Conservation (phyloP, 441 rosid genomes). For the Kokia cookei region DNA sequence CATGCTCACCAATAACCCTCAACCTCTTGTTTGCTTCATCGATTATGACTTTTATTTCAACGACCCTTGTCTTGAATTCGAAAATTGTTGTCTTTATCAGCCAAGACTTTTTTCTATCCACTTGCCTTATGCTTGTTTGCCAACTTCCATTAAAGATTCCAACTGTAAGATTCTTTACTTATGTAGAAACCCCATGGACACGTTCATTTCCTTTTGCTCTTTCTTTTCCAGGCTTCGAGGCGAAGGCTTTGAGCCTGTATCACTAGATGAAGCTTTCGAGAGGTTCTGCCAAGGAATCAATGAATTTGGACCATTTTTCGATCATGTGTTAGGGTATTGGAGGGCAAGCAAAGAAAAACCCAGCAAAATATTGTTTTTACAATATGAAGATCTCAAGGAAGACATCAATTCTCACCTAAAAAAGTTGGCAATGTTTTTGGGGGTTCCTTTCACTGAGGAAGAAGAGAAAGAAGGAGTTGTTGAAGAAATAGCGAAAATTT, state of each 20-base stretch:
- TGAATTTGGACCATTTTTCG: conserved; percentile 42
- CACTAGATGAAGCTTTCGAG: conserved; percentile 50
- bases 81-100: conserved; percentile 7
- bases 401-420: conserved; percentile 16
- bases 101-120: conserved; percentile 12
- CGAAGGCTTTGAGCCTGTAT: conserved; percentile 14
- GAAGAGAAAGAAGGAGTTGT: no score
- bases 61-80: conserved; percentile 32
- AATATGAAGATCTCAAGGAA: background rate
- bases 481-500: conserved; percentile 14
- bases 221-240: conserved; percentile 33
- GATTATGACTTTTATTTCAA: conserved; percentile 55
- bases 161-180: conserved; percentile 8
- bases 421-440: conserved; percentile 49
- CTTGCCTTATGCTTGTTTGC: background rate
- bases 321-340: no score
- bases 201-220: conserved; percentile 57
- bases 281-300: conserved; percentile 43
- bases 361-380: no score
- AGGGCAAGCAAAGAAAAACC: no score
- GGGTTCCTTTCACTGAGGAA: conserved; percentile 19
- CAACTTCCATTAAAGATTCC: conserved; percentile 12
- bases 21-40: conserved; percentile 61
- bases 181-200: conserved; percentile 67
- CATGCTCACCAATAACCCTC: conserved; percentile 52